Evolutionary conservation across 2,329 filamentous ascomycete species (phyloP), one percentile per base, ranked within the genome.

Genomic region (Trichophaea hybrida): DNA sequence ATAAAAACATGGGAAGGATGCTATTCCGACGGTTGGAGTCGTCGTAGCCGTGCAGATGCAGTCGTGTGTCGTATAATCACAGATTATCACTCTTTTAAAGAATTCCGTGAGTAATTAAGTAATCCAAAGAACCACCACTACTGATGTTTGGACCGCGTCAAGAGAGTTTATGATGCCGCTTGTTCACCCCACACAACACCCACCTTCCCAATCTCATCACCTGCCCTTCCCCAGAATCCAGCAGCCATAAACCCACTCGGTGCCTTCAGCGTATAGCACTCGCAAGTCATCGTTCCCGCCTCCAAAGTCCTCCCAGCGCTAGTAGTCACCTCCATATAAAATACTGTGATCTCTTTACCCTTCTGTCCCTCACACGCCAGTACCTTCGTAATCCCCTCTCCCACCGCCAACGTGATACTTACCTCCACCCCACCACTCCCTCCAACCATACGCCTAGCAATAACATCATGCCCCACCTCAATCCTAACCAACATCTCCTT

Each of bases 121-220:
- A 24, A 24, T 24, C 24, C 24, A 24, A 24, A 24, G 24, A 24
- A 24, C 24, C 24, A 24, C 24, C 24, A 24, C 1, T 24, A 24
- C 24, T 24, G 24, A 24, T 24, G 24, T 24, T 24, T 24, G 24
- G 24, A 24, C 24, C 40, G 5, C 24, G 10, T 46, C 40, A 46
- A 13, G n/a, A 13, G 40, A 46, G 24, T 32, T 5, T 50, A 50
- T 50, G 13, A 13, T 17, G 12, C 48, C 5, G 13, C 48, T 50
- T 50, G 38, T 43, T 33, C 53, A 31, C 50, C 52, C 57, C 52
- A 57, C 31, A 61, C n/a, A 56, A 61, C 44, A 15, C 52, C 60
- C 1, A 59, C 4, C 4, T 34, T 34, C 51, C 56, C 57, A 24
- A 61, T 2, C 51, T 59, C 57, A 38, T 56, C 34, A 1, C 57